Evolutionary conservation across 208 protist genomes (phyloP).

Genomic region (Herpetomonas samuelpessoai): DNA sequence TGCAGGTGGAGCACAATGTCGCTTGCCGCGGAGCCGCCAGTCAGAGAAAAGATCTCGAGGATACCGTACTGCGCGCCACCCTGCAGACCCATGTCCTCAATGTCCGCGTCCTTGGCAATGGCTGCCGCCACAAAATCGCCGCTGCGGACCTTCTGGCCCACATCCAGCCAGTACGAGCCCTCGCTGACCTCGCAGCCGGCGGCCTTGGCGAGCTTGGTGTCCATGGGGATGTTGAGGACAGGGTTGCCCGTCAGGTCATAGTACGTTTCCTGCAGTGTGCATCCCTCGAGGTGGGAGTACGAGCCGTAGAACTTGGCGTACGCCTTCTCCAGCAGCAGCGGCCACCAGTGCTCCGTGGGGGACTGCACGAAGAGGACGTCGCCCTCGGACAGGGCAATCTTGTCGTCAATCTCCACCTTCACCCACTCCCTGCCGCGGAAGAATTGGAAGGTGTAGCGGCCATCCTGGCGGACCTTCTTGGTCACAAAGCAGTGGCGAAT

Average conservation of each 20-base stretch:
- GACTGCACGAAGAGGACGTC: conserved; percentile 38
- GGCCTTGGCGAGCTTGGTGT: conserved; percentile 37
- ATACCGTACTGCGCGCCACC: conserved; percentile 74
- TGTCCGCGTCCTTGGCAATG: conserved; percentile 45
- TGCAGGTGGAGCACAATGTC: conserved; percentile 69
- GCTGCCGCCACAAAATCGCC: conserved; percentile 53
- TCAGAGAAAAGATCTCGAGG: conserved; percentile 75
- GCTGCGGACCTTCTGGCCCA: conserved; percentile 53
- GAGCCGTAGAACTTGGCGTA: conserved; percentile 67
- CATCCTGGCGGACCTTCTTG: conserved; percentile 55
- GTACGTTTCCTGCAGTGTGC: conserved; percentile 47
- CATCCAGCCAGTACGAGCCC: conserved; percentile 59
- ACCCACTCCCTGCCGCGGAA: conserved; percentile 46
- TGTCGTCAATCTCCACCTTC: conserved; percentile 64
- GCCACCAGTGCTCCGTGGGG: conserved; percentile 45
- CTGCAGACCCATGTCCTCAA: conserved; percentile 69
- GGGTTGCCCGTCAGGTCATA: conserved; percentile 58
- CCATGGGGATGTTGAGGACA: conserved; percentile 48
- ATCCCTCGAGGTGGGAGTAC: conserved; percentile 43
- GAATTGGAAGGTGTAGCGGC: conserved; percentile 50
- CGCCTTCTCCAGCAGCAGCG: conserved; percentile 66
- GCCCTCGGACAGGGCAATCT: conserved; percentile 31
- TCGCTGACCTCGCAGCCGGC: conserved; percentile 26
- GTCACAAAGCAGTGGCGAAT: conserved; percentile 83
- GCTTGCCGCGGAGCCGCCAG: conserved; percentile 46